Conservation (phyloP, 2,329 filamentous ascomycete species). For the Metarhizium guizhouense region DNA sequence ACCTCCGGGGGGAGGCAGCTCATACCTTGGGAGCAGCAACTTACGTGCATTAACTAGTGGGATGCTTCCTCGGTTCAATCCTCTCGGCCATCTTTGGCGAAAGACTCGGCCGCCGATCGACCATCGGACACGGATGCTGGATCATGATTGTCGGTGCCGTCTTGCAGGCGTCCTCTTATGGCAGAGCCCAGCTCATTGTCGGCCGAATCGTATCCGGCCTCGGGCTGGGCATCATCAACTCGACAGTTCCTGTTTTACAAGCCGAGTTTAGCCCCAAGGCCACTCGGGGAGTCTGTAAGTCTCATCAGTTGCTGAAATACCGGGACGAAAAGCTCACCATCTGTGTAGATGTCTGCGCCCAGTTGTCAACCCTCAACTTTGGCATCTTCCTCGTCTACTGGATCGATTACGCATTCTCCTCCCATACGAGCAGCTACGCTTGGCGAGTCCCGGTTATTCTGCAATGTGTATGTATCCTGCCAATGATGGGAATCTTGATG, state of each 20-base stretch:
- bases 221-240: constrained; percentile 1
- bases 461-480: constrained; percentile 29
- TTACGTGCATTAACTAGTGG: constrained; percentile 11
- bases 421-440: constrained; percentile 19
- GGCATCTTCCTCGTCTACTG: constrained; percentile 36
- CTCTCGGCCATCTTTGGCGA: constrained; percentile 25
- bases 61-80: constrained; percentile 20
- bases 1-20: too few species aligned
- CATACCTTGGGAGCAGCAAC: not conserved
- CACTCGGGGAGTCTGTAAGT: constrained; percentile 23
- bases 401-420: constrained; percentile 34
- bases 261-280: constrained; percentile 33
- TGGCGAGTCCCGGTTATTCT: constrained; percentile 33
- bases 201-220: constrained; percentile 36
- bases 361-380: constrained; percentile 37
- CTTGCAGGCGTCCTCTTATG: constrained; percentile 34
- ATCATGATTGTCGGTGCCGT: constrained; percentile 37
- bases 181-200: constrained; percentile 33
- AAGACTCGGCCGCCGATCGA: constrained; percentile 31
- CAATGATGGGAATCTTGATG: constrained; percentile 27
- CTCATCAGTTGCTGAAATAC: not conserved
- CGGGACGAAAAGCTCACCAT: not conserved
- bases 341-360: constrained; percentile 31
- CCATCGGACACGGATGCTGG: constrained; percentile 30
- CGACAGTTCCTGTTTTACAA: constrained; percentile 24